Conservation (phyloP, 2,329 filamentous ascomycete species). For the Thielaviopsis populi region DNA sequence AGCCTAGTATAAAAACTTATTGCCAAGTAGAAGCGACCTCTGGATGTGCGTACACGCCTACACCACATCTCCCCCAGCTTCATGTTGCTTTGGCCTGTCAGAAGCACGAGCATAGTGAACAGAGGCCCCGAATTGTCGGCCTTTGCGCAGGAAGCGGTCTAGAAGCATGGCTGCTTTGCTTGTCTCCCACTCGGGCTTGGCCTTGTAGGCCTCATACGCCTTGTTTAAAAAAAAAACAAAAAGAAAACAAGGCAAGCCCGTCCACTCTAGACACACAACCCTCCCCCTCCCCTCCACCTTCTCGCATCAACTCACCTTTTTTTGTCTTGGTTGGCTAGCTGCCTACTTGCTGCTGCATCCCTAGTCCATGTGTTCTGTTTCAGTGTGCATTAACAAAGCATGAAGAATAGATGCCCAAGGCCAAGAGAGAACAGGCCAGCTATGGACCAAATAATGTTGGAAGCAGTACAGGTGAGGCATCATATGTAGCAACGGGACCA, state of each 20-base stretch:
- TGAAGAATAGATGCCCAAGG: neutral
- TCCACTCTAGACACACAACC: neutral
- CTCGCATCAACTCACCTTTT: neutral
- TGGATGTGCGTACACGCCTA: neutral
- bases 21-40: neutral
- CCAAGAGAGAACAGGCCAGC: slow-evolving; percentile 2
- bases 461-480: neutral
- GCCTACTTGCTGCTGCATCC: neutral
- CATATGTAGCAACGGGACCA: neutral
- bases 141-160: neutral
- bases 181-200: neutral
- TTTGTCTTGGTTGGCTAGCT: neutral
- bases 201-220: neutral
- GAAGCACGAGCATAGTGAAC: neutral
- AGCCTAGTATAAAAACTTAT: neutral
- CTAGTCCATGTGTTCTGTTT: neutral
- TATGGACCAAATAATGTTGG: neutral
- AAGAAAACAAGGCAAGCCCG: neutral
- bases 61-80: too few relatives aligned
- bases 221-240: too few relatives aligned
- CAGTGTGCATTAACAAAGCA: slow-evolving; percentile 3
- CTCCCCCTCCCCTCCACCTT: neutral
- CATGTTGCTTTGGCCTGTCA: neutral
- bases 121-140: neutral
- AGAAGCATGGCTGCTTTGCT: neutral